Evolutionary conservation across 176 grass and related monocot species (phyloP).

Genomic region (Oryza glumipatula): DNA sequence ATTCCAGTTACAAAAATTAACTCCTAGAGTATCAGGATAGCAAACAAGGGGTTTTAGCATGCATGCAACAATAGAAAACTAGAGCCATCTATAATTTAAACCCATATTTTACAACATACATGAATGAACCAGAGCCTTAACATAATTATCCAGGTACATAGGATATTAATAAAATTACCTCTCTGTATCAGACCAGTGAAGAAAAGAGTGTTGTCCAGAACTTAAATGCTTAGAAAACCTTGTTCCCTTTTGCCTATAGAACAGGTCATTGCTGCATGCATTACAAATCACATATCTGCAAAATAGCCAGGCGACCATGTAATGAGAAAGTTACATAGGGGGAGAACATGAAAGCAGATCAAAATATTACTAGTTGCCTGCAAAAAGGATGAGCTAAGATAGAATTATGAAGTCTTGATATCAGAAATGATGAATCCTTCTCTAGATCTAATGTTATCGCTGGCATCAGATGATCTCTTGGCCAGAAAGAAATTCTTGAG

Average conservation of each 20-base stretch:
- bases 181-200: constrained; percentile 87
- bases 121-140: constrained; percentile 11
- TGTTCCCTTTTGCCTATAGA: constrained; percentile 93
- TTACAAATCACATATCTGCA: constrained; percentile 96
- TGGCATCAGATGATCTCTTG: not conserved
- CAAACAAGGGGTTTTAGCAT: constrained; percentile 5
- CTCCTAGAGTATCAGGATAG: not conserved
- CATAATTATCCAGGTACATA: constrained; percentile 2
- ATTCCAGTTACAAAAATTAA: not conserved
- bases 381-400: constrained; percentile 22
- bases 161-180: constrained; percentile 56
- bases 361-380: not conserved
- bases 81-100: constrained; percentile 11
- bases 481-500: not conserved
- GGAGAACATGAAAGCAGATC: constrained; percentile 22
- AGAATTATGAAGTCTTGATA: constrained; percentile 11
- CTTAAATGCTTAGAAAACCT: constrained; percentile 69
- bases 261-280: constrained; percentile 84
- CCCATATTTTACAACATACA: constrained; percentile 27
- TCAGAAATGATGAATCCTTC: not conserved
- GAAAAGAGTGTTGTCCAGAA: constrained; percentile 87
- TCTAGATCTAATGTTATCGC: constrained; percentile 1
- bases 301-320: constrained; percentile 30
- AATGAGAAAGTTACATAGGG: constrained; percentile 21
- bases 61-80: constrained; percentile 19